Percentiles rank a stretch among this genome's conserved stretches.
Conservation (phyloP, 805 yeast genomes). For the Saccharomyces jurei region DNA sequence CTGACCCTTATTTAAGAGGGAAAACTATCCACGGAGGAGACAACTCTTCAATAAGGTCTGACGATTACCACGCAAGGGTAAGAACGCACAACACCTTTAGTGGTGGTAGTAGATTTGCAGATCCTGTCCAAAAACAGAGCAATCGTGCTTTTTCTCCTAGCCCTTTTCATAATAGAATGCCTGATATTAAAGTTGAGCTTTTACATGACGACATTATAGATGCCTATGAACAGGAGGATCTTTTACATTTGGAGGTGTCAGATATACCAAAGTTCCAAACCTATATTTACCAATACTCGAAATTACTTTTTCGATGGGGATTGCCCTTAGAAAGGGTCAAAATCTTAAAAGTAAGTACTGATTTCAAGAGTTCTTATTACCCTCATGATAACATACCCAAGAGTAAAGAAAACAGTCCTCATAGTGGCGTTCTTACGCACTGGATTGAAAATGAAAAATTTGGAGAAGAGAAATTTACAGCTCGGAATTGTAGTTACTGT, state of each 20-base stretch:
- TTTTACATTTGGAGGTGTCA: slow-evolving; percentile 18
- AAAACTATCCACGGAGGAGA: slow-evolving; percentile 2
- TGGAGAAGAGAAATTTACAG: not conserved
- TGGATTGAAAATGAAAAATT: slow-evolving; percentile 11
- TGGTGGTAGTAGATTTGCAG: not conserved
- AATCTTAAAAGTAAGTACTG: slow-evolving; percentile 49
- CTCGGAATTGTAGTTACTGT: slow-evolving; percentile 58
- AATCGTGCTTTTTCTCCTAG: not conserved
- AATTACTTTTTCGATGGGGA: slow-evolving; percentile 75
- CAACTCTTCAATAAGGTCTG: slow-evolving; percentile 18
- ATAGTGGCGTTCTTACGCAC: slow-evolving; percentile 9
- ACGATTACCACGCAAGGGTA: slow-evolving; percentile 10
- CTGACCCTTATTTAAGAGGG: slow-evolving; percentile 1
- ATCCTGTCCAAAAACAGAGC: not conserved
- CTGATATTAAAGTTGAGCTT: slow-evolving; percentile 22
- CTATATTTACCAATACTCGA: slow-evolving; percentile 67
- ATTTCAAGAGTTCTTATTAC: not conserved
- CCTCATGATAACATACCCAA: not conserved
- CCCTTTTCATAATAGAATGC: slow-evolving; percentile 4
- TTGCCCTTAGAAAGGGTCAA: slow-evolving; percentile 72
- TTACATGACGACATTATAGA: slow-evolving; percentile 24
- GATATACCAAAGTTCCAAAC: slow-evolving; percentile 23
- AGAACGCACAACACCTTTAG: not conserved
- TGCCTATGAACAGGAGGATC: slow-evolving; percentile 10
- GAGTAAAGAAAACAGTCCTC: not conserved